A percentile compares a stretch with the other conserved stretches of the same genome.
phyloP scores from a whole-genome alignment of 345 rosid genomes.

The Moricandia arvensis region DNA sequence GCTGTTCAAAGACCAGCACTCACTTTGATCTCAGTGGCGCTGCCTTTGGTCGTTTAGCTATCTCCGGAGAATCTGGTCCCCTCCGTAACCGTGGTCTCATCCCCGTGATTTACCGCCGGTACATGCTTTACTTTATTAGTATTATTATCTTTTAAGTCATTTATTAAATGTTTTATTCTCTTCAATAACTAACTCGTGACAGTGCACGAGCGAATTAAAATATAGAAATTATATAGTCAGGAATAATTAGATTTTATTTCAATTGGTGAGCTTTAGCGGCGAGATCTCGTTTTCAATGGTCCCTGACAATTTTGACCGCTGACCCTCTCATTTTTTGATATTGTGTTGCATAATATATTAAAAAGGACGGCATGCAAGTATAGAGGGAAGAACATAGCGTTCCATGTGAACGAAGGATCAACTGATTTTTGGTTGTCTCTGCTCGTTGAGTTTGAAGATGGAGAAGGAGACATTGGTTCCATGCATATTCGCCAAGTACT shows the following conservation, averaged over 20 bases:
- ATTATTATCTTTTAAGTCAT: background rate
- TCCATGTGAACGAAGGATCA: constrained; percentile 93
- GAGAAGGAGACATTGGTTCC: constrained; percentile 95
- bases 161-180: constrained; percentile 6
- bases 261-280: constrained; percentile 25
- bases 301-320: constrained; percentile 30
- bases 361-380: constrained; percentile 87
- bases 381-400: constrained; percentile 76
- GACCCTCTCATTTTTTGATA: constrained; percentile 13
- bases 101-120: constrained; percentile 73
- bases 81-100: constrained; percentile 86
- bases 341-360: background rate
- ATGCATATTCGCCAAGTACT: constrained; percentile 86
- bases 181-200: constrained; percentile 32
- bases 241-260: background rate
- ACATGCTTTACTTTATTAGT: background rate
- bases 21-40: constrained; percentile 98
- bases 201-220: constrained; percentile 16
- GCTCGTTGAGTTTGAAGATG: constrained; percentile 89
- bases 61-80: constrained; percentile 61
- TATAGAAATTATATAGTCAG: background rate
- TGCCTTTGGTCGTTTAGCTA: constrained; percentile 89
- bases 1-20: constrained; percentile 61
- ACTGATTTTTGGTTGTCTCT: constrained; percentile 84
- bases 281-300: constrained; percentile 18